These are phyloP conservation scores for Arthroderma sp. DNA, from an alignment of 2,329 filamentous ascomycete species.

Conservation along the genomic window DNA sequence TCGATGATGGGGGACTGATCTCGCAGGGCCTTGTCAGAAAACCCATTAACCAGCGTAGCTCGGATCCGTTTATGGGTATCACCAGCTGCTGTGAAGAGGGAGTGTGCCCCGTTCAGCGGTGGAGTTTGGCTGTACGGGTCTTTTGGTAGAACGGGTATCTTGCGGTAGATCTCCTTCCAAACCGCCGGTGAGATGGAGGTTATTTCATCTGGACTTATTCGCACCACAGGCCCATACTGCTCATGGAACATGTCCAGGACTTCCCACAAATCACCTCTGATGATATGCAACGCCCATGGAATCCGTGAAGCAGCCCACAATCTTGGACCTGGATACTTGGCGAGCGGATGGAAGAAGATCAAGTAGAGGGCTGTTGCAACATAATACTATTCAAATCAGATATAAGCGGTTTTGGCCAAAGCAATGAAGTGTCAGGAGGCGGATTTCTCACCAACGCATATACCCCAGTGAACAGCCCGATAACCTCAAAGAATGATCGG, in stretches of 20 bases:
- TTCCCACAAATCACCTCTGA: conserved; percentile 11
- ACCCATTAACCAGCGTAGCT: conserved; percentile 22
- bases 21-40: conserved; percentile 27
- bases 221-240: conserved; percentile 18
- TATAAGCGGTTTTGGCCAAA: no score
- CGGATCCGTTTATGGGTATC: conserved; percentile 10
- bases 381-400: no score
- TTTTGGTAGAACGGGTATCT: conserved; percentile 4
- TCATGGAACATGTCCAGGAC: conserved; percentile 15
- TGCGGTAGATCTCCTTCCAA: conserved; percentile 19
- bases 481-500: no score
- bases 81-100: neutral
- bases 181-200: conserved; percentile 14
- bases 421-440: no score
- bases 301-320: conserved; percentile 8
- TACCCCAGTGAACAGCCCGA: no score
- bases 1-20: conserved; percentile 24
- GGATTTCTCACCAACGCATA: no score
- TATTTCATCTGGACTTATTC: conserved; percentile 19
- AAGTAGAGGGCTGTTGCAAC: no score
- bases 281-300: conserved; percentile 6
- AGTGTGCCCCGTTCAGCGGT: neutral
- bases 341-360: conserved; percentile 11
- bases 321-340: conserved; percentile 13
- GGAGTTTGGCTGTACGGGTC: neutral